Evolutionary conservation across 306 rosid species (phyloP).

Genomic region (Quercus glauca): DNA sequence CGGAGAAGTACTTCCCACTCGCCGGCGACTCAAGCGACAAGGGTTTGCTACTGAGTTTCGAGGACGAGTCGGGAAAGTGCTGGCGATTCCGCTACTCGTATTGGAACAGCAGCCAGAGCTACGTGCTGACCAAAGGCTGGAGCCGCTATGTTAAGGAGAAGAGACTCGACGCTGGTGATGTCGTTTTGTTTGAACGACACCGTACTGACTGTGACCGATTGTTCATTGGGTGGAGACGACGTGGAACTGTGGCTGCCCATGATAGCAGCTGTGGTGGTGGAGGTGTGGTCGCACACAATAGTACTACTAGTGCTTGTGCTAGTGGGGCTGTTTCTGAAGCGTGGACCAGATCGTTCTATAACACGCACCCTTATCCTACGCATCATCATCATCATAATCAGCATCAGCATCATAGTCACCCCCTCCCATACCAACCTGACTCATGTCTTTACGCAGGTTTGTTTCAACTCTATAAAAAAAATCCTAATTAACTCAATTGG

Average conservation of each 20-base stretch:
- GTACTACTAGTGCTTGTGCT: background rate
- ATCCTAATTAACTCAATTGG: too few species aligned
- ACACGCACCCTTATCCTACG: constrained; percentile 89
- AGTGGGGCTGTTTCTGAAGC: constrained; percentile 31
- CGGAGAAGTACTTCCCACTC: constrained; percentile 83
- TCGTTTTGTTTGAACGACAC: constrained; percentile 69
- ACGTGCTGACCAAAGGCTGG: constrained; percentile 93
- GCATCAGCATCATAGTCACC: constrained; percentile 14
- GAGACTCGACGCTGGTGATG: constrained; percentile 87
- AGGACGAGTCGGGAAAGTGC: constrained; percentile 85
- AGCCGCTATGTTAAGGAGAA: constrained; percentile 95
- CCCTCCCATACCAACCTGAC: constrained; percentile 63
- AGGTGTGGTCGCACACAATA: background rate
- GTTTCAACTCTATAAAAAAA: background rate
- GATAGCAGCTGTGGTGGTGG: constrained; percentile 17
- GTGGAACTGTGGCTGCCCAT: background rate
- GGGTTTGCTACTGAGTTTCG: constrained; percentile 75
- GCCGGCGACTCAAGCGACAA: constrained; percentile 51
- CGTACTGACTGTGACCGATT: constrained; percentile 49
- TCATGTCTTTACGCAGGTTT: constrained; percentile 57
- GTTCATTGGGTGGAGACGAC: constrained; percentile 70
- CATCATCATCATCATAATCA: constrained; percentile 38
- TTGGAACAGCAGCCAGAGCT: constrained; percentile 99
- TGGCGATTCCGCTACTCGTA: constrained; percentile 98
- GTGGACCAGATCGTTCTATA: constrained; percentile 64